Evolutionary conservation across 192 early-diverging fungal genomes (phyloP).

Genomic region (Backusella morwellensis): DNA sequence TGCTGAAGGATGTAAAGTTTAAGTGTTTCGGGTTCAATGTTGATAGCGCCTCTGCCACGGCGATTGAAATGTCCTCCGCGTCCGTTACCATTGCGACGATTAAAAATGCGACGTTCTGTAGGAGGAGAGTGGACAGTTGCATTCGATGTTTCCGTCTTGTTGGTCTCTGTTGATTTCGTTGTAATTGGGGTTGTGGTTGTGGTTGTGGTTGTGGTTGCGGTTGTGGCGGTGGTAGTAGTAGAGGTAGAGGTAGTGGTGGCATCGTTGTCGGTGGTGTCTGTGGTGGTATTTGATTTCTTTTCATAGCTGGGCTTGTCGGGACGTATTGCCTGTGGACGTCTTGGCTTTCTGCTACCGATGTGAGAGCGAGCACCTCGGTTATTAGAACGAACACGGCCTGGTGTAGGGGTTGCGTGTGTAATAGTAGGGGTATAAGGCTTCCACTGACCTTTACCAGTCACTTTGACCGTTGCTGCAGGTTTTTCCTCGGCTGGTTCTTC

Average conservation of each 20-base stretch:
- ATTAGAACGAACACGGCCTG: constrained; percentile 24
- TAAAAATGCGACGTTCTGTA: constrained; percentile 9
- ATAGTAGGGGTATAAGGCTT: constrained; percentile 50
- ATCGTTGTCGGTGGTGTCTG: neutral
- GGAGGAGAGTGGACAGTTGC: neutral
- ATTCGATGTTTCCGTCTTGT: neutral
- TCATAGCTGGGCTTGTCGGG: neutral
- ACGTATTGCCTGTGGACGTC: constrained; percentile 5
- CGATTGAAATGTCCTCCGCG: constrained; percentile 19
- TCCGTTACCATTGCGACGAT: constrained; percentile 16
- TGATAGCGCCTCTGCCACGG: constrained; percentile 8
- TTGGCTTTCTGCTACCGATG: constrained; percentile 28
- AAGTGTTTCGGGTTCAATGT: constrained; percentile 43
- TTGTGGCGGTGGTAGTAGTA: neutral
- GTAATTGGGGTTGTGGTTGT: neutral
- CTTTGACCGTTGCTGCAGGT: constrained; percentile 14
- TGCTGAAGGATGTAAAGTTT: constrained; percentile 61
- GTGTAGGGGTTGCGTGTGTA: constrained; percentile 48
- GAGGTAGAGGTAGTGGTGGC: neutral
- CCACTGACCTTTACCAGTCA: constrained; percentile 51
- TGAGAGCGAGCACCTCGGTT: neutral
- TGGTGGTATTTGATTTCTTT: constrained; percentile 8
- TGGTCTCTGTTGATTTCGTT: neutral
- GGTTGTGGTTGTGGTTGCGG: neutral
- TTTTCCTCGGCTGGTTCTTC: constrained; percentile 17